A percentile compares a stretch with the other conserved stretches of the same genome.
Conservation (phyloP, 1,284 basidiomycete genomes). For the Cerioporus squamosus region DNA sequence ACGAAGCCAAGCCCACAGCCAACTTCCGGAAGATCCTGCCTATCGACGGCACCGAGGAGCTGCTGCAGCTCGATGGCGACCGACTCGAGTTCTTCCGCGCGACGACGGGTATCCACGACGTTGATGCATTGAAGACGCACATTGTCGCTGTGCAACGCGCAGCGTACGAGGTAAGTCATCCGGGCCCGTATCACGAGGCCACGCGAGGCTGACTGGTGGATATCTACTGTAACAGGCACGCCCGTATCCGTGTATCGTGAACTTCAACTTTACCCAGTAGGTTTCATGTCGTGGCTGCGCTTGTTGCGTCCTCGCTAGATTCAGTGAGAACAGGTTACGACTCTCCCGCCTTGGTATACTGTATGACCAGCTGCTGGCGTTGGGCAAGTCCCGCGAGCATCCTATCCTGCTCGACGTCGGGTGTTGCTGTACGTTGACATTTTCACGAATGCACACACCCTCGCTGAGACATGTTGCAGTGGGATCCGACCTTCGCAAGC, state of each 20-base stretch:
- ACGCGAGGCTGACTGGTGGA: background rate
- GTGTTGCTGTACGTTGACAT: constrained; percentile 50
- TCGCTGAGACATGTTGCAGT: constrained; percentile 37
- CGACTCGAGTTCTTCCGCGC: constrained; percentile 44
- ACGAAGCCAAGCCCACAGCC: background rate
- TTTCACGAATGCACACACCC: no score
- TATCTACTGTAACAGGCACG: background rate
- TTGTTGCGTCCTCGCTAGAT: background rate
- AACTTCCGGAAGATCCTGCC: background rate
- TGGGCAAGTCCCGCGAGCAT: constrained; percentile 40
- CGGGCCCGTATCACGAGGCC: no score
- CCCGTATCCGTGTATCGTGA: constrained; percentile 20
- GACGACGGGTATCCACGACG: constrained; percentile 45
- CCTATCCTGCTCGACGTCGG: constrained; percentile 51
- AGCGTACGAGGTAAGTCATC: background rate
- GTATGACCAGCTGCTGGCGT: constrained; percentile 44
- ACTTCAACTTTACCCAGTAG: constrained; percentile 14
- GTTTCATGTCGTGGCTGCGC: background rate
- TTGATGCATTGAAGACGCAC: constrained; percentile 47
- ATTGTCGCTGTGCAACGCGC: constrained; percentile 45
- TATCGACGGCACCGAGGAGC: constrained; percentile 1
- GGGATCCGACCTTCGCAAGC: constrained; percentile 46
- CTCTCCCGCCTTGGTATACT: constrained; percentile 40
- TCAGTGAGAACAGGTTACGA: constrained; percentile 25
- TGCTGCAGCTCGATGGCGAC: constrained; percentile 21